Percentiles rank a stretch among this genome's conserved stretches.
These are phyloP conservation scores for Corynespora cassiicola DNA, from an alignment of 2,329 filamentous ascomycete genomes.

Conservation along the genomic window DNA sequence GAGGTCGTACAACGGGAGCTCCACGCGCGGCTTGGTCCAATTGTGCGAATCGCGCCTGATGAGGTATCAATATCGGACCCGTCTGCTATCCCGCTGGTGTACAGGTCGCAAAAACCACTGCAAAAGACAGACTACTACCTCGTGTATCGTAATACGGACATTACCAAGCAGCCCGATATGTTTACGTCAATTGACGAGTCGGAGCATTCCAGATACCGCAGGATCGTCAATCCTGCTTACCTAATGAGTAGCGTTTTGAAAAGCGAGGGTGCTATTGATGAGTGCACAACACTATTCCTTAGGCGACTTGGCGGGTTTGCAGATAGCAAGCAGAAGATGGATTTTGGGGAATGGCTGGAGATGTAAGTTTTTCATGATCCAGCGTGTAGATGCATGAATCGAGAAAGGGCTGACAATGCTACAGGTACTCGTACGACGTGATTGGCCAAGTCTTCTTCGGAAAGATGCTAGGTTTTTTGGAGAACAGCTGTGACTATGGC, in stretches of 20 bases:
- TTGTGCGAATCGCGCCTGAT: constrained; percentile 24
- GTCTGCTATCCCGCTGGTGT: constrained; percentile 19
- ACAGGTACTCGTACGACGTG: constrained; percentile 52
- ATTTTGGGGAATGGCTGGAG: constrained; percentile 36
- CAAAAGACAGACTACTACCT: constrained; percentile 22
- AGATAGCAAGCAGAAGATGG: constrained; percentile 19
- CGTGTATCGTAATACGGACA: constrained; percentile 11
- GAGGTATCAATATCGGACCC: constrained; percentile 20
- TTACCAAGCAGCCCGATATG: constrained; percentile 25
- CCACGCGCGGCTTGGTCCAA: constrained; percentile 15
- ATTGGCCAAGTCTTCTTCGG: constrained; percentile 51
- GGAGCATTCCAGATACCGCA: constrained; percentile 21
- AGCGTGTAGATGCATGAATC: not conserved
- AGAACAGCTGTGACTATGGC: constrained; percentile 46
- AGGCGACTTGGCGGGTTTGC: constrained; percentile 24
- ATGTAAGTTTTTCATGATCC: constrained; percentile 22
- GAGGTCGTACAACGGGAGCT: constrained; percentile 17
- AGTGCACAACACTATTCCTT: constrained; percentile 29
- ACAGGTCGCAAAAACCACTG: constrained; percentile 18
- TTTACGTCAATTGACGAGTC: constrained; percentile 26
- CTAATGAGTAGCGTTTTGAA: constrained; percentile 50
- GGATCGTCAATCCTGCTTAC: constrained; percentile 37
- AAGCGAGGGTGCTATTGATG: constrained; percentile 28
- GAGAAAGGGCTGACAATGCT: not conserved
- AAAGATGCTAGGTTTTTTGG: constrained; percentile 51